A percentile compares a stretch with the other conserved stretches of the same genome.
These are phyloP conservation scores for Microbotryum silenes-acaulis DNA, from an alignment of 1,284 basidiomycete genomes.

Conservation along the genomic window DNA sequence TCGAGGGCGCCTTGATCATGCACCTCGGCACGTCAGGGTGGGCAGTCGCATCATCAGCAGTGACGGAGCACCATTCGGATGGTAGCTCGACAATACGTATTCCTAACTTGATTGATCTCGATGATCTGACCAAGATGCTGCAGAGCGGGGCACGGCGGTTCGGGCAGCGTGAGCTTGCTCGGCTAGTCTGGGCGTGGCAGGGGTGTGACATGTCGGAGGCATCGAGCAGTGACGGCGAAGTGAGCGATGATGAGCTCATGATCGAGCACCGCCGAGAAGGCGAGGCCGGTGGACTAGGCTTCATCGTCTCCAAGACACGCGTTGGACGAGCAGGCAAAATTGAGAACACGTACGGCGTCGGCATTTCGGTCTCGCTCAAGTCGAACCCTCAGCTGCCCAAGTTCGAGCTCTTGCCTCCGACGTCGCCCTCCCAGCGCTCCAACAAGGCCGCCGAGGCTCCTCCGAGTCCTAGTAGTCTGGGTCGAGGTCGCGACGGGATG, in stretches of 20 bases:
- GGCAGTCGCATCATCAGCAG: constrained; percentile 15
- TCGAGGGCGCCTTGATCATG: constrained; percentile 26
- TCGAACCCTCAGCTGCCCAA: constrained; percentile 28
- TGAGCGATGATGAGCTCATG: not conserved
- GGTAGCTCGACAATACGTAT: constrained; percentile 16
- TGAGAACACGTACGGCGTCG: constrained; percentile 18
- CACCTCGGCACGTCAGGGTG: constrained; percentile 27
- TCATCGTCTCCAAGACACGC: constrained; percentile 24
- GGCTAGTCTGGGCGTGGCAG: constrained; percentile 27
- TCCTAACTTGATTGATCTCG: constrained; percentile 25
- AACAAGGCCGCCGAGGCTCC: constrained; percentile 2
- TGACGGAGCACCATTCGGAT: not conserved
- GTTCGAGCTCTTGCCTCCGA: constrained; percentile 18
- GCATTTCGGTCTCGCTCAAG: constrained; percentile 22
- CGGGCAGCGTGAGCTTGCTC: constrained; percentile 15
- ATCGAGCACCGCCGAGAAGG: constrained; percentile 1
- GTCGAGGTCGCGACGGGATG: constrained; percentile 28
- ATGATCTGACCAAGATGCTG: constrained; percentile 18
- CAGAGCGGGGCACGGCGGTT: constrained; percentile 15
- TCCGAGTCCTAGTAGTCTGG: constrained; percentile 25
- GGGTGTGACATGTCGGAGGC: constrained; percentile 10
- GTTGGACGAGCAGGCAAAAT: constrained; percentile 8
- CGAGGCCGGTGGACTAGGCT: constrained; percentile 27
- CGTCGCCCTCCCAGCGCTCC: not conserved
- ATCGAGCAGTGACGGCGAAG: not conserved